Percentiles rank a stretch among this genome's conserved stretches.
phyloP scores from a whole-genome alignment of 257 asterid species.

The Nemophila menziesii region DNA sequence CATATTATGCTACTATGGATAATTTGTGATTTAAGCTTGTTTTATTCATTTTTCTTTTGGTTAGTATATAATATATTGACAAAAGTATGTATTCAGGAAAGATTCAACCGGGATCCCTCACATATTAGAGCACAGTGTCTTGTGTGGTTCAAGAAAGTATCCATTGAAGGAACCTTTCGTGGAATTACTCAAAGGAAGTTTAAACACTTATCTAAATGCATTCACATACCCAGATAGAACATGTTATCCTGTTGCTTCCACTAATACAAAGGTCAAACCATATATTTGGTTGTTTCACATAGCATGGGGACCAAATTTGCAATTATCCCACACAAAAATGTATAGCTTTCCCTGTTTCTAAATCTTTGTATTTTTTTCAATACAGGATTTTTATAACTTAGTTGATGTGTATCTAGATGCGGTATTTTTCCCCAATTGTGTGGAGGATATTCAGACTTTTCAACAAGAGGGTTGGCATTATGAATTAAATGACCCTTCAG shows the following conservation, averaged over 20 bases:
- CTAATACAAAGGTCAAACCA: slow-evolving; percentile 65
- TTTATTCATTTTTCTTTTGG: not conserved
- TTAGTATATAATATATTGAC: not conserved
- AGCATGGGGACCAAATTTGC: not conserved
- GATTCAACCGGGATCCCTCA: slow-evolving; percentile 99
- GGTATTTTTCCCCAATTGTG: slow-evolving; percentile 91
- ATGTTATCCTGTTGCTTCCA: slow-evolving; percentile 98
- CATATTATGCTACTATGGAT: not conserved
- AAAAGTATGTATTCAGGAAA: slow-evolving; percentile 47
- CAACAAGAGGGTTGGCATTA: slow-evolving; percentile 99
- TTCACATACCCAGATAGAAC: slow-evolving; percentile 98
- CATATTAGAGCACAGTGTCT: slow-evolving; percentile 88
- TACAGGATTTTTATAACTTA: slow-evolving; percentile 96
- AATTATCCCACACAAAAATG: not conserved
- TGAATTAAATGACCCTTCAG: slow-evolving; percentile 90
- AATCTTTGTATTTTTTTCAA: not conserved
- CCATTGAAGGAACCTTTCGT: slow-evolving; percentile 96
- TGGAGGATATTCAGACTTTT: slow-evolving; percentile 81
- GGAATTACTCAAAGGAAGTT: slow-evolving; percentile 90
- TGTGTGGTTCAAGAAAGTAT: slow-evolving; percentile 97
- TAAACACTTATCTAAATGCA: slow-evolving; percentile 90
- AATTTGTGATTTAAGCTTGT: not conserved
- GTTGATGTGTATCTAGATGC: slow-evolving; percentile 98
- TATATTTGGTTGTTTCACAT: slow-evolving; percentile 4
- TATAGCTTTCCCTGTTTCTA: slow-evolving; percentile 1